These are phyloP conservation scores for Fusarium neocosmosporiellum DNA, from an alignment of 2,329 filamentous ascomycete species.

Conservation along the genomic window DNA sequence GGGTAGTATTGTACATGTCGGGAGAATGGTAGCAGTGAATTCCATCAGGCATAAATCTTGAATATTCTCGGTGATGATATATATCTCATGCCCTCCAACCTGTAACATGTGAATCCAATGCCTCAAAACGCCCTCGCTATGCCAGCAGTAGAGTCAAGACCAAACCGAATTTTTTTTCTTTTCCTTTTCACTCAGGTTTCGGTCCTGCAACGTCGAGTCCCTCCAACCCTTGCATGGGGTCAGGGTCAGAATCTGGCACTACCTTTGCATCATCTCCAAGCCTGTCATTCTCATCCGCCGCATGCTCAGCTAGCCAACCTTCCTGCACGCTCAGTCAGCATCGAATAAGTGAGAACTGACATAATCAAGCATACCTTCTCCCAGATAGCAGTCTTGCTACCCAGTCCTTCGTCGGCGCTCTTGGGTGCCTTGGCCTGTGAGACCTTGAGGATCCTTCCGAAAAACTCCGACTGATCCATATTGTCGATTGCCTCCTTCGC, in stretches of 20 bases:
- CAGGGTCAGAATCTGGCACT: slow-evolving; percentile 67
- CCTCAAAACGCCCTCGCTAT: slow-evolving; percentile 61
- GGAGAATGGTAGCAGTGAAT: slow-evolving; percentile 39
- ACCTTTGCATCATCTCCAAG: slow-evolving; percentile 34
- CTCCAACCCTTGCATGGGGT: slow-evolving; percentile 97
- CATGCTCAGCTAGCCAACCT: slow-evolving; percentile 90
- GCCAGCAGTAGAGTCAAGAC: slow-evolving; percentile 45
- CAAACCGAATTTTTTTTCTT: not conserved
- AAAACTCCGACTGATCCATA: slow-evolving; percentile 97
- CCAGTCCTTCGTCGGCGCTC: slow-evolving; percentile 85
- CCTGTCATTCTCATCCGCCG: slow-evolving; percentile 79
- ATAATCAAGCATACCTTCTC: slow-evolving; percentile 78
- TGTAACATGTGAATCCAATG: slow-evolving; percentile 39
- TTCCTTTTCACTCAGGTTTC: slow-evolving; percentile 69
- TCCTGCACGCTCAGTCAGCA: slow-evolving; percentile 68
- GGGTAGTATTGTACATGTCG: slow-evolving; percentile 43
- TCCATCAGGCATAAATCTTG: slow-evolving; percentile 39
- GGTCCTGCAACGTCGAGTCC: slow-evolving; percentile 94
- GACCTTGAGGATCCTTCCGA: slow-evolving; percentile 91
- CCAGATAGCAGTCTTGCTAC: slow-evolving; percentile 95
- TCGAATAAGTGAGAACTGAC: not conserved
- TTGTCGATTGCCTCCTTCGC: slow-evolving; percentile 97
- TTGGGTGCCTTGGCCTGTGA: slow-evolving; percentile 93
- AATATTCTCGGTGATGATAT: slow-evolving; percentile 41
- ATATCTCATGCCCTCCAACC: slow-evolving; percentile 35